Percentiles rank a stretch among this genome's conserved stretches.
Evolutionary conservation across 257 asterid species (phyloP).

Genomic region (Ilex asprella): DNA sequence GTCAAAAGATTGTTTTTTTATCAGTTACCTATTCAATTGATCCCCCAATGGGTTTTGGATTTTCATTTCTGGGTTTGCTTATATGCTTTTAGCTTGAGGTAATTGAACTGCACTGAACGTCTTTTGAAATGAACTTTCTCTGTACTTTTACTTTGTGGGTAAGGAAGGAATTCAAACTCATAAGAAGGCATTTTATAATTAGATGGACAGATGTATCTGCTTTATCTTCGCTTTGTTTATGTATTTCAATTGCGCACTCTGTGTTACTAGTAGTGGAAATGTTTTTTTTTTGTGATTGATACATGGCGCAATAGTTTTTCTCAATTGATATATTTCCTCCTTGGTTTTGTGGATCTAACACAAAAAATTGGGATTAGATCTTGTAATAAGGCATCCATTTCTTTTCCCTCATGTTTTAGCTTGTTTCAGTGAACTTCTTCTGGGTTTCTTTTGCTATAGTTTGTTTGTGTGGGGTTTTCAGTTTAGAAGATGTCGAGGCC

Average conservation of each 20-base stretch:
- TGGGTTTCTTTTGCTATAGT: constrained; percentile 13
- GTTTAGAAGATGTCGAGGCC: constrained; percentile 79
- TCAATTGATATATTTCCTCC: not conserved
- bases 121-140: constrained; percentile 16
- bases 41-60: constrained; percentile 11
- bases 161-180: constrained; percentile 25
- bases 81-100: constrained; percentile 5
- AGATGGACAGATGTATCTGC: too few relatives aligned
- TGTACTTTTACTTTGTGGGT: constrained; percentile 19
- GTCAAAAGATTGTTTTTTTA: constrained; percentile 20
- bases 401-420: constrained; percentile 7
- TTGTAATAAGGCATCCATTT: constrained; percentile 5
- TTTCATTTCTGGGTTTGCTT: constrained; percentile 9
- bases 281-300: not conserved
- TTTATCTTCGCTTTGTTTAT: constrained; percentile 1
- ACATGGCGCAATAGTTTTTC: not conserved
- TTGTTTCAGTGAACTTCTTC: constrained; percentile 8
- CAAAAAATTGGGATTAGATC: constrained; percentile 20
- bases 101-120: constrained; percentile 18
- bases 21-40: constrained; percentile 10
- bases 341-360: constrained; percentile 20
- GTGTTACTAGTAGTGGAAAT: constrained; percentile 6
- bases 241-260: not conserved
- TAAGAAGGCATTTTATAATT: constrained; percentile 10
- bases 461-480: constrained; percentile 29